Conservation (phyloP, 2,329 filamentous ascomycete genomes). For the Dendrostoma leiphaemia region DNA sequence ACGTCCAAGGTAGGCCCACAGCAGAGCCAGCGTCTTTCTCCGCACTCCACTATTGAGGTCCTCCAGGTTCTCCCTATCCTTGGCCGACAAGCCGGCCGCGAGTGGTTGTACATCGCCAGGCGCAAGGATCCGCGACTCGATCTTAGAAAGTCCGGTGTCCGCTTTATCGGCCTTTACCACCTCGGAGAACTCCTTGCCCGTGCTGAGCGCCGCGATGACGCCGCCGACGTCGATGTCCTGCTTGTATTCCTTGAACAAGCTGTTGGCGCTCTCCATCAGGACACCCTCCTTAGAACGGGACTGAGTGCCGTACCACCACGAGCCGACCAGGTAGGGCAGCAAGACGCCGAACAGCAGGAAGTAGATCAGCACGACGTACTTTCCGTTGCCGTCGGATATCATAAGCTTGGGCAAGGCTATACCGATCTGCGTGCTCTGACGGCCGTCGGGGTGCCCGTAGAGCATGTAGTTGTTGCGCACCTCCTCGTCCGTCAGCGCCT, state of each 20-base stretch:
- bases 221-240: constrained; percentile 79
- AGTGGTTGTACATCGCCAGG: constrained; percentile 51
- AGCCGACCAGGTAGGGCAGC: constrained; percentile 88
- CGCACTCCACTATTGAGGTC: constrained; percentile 77
- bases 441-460: constrained; percentile 94
- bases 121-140: constrained; percentile 78
- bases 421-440: constrained; percentile 96
- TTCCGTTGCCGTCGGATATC: constrained; percentile 88
- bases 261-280: constrained; percentile 88
- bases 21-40: constrained; percentile 81
- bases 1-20: constrained; percentile 94
- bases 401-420: constrained; percentile 94
- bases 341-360: constrained; percentile 84
- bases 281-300: constrained; percentile 91
- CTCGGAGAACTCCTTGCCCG: constrained; percentile 80
- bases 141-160: constrained; percentile 75
- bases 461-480: constrained; percentile 95
- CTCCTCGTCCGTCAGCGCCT: constrained; percentile 95
- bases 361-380: constrained; percentile 91
- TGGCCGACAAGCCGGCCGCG: constrained; percentile 61
- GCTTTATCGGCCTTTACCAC: constrained; percentile 74
- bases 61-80: constrained; percentile 75
- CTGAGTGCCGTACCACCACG: constrained; percentile 98
- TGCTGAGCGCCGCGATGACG: constrained; percentile 77
- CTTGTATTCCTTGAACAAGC: constrained; percentile 89